These are phyloP conservation scores for Iris macrosiphon DNA, from an alignment of 106 monocot species.

Conservation along the genomic window DNA sequence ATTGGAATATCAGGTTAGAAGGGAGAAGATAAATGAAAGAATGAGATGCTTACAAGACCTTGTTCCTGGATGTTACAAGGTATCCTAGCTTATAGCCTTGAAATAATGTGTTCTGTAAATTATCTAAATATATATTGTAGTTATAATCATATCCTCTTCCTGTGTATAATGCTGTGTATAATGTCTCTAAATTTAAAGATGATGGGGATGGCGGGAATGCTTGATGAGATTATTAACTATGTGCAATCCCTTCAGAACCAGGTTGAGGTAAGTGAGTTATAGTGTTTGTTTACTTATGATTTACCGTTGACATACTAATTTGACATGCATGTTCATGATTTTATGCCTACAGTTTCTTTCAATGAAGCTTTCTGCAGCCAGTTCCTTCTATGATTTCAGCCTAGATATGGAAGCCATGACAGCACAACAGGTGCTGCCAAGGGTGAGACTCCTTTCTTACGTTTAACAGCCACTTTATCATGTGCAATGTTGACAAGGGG, in stretches of 20 bases:
- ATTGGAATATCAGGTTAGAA: constrained; percentile 39
- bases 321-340: not conserved
- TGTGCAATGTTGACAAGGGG: not conserved
- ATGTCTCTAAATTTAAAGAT: constrained; percentile 15
- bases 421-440: constrained; percentile 12
- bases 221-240: constrained; percentile 80
- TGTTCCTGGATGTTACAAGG: constrained; percentile 72
- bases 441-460: not conserved
- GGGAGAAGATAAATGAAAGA: constrained; percentile 61
- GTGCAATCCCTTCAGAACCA: constrained; percentile 75
- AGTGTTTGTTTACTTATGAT: too few species aligned
- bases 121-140: not conserved
- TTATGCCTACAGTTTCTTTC: constrained; percentile 48
- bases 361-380: constrained; percentile 65
- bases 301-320: too few species aligned
- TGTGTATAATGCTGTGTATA: not conserved
- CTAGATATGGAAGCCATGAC: constrained; percentile 24
- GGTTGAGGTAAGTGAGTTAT: constrained; percentile 44
- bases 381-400: constrained; percentile 41
- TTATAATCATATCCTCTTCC: not conserved
- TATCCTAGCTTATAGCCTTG: constrained; percentile 6
- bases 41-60: constrained; percentile 55
- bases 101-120: not conserved
- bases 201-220: constrained; percentile 66
- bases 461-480: not conserved